These are phyloP conservation scores for Catharanthus roseus DNA, from an alignment of 257 asterid species.

Conservation along the genomic window DNA sequence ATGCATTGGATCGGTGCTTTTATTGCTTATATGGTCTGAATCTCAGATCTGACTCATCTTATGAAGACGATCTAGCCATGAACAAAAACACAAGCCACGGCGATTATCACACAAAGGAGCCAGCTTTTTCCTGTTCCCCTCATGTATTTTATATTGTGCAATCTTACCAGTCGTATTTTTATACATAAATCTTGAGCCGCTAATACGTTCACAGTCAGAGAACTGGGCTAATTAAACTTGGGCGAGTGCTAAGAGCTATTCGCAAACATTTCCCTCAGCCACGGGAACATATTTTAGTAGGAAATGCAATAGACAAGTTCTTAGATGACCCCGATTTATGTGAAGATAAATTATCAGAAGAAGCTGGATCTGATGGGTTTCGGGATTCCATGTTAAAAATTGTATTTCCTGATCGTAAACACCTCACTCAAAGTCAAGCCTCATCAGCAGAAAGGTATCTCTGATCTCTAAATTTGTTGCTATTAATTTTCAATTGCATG, in stretches of 20 bases:
- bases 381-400: conserved; percentile 57
- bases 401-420: conserved; percentile 54
- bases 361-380: conserved; percentile 76
- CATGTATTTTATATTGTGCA: not conserved
- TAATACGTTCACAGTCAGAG: conserved; percentile 34
- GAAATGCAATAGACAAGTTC: conserved; percentile 87
- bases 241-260: conserved; percentile 89
- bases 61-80: conserved; percentile 75
- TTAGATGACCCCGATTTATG: conserved; percentile 80
- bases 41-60: conserved; percentile 84
- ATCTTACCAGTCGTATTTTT: conserved; percentile 9
- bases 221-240: conserved; percentile 78
- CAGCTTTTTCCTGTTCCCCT: conserved; percentile 16
- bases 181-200: not conserved
- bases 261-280: conserved; percentile 92
- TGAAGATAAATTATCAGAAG: conserved; percentile 81
- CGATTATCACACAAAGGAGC: conserved; percentile 97
- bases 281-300: conserved; percentile 75
- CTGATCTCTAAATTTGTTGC: not conserved
- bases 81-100: conserved; percentile 94
- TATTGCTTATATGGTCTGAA: conserved; percentile 91
- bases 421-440: conserved; percentile 42
- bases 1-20: conserved; percentile 91
- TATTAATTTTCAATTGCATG: conserved; percentile 14
- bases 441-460: conserved; percentile 54